Base-by-base conservation (phyloP, 805 yeast species). In the Lachancea quebecensis region DNA sequence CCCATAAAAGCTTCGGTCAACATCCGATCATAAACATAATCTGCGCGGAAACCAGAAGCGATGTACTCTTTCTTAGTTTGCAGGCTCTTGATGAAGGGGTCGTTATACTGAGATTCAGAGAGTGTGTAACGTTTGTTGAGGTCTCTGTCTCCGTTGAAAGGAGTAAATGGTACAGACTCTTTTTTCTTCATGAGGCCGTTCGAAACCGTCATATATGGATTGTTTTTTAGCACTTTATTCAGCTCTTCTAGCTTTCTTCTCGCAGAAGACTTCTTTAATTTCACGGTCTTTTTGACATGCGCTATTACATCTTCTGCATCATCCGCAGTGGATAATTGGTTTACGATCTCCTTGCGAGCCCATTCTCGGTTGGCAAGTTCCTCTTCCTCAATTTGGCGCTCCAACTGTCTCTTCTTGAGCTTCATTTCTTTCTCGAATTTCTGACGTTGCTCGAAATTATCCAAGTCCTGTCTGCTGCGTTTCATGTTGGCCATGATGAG, bases 1-100 rank as follows among this genome's bases (percentile, higher is more conserved):
- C 98, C 97, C 68, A 81, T 78, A 55, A 90, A 91, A 5, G 98
- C 97, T 53, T 85, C 93, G 47, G 85, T 84, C 42, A 93, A 68
- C 4, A 91, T 81, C 52, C 91, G 77, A 52, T 80, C 79, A 58
- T 82, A 86, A 15, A 85, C 89, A 29, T 67, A 70, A 41, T 78
- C 77, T 27, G 85, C 70, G 48, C 81, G 75, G 74, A 89, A 89
- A 1, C 99, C 99, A 11, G 93, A 82, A 3, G 96, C 98, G 53
- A 75, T 72, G 56, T 75, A 88, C 51, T 82, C 86, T 33, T 77
- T 75, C 60, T 81, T 82, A 5, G 66, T 69, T 51, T 72, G 58
- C 60, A 76, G 57, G 51, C 74, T 72, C 53, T 75, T 66, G 66
- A 81, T 69, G 45, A 77, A 74, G 16, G 91, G 87, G 60, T 85